Evolutionary conservation across 108 stramenopile genomes (phyloP).

Genomic region (Thalassiosira profunda): DNA sequence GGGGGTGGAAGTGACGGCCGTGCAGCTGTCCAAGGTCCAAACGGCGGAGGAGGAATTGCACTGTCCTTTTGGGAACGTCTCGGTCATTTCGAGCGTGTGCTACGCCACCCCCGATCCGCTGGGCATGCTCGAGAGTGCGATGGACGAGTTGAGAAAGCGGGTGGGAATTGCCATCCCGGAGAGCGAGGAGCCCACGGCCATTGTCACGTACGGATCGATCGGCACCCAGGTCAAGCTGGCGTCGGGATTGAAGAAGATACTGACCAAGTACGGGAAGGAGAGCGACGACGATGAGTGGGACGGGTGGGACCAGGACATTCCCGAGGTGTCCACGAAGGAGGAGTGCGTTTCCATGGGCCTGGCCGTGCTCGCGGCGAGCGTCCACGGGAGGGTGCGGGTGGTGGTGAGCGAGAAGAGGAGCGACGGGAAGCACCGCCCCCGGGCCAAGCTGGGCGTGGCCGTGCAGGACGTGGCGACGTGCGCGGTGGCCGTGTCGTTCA

Average conservation of each 20-base stretch:
- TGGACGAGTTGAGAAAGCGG: conserved; percentile 58
- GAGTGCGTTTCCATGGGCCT: conserved; percentile 75
- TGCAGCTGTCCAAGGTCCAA: conserved; percentile 41
- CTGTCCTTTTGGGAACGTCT: conserved; percentile 48
- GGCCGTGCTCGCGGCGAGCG: conserved; percentile 77
- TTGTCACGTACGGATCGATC: conserved; percentile 72
- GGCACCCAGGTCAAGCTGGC: conserved; percentile 50
- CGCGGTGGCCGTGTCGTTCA: conserved; percentile 76
- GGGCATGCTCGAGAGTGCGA: conserved; percentile 49
- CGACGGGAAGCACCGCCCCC: conserved; percentile 56
- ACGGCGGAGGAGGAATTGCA: conserved; percentile 30
- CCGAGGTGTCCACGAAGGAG: conserved; percentile 57
- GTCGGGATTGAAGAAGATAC: conserved; percentile 35
- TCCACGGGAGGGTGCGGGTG: conserved; percentile 65
- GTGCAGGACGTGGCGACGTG: conserved; percentile 78
- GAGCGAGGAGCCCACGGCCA: conserved; percentile 64
- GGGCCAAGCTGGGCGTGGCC: conserved; percentile 57
- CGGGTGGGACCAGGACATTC: conserved; percentile 64
- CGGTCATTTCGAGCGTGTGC: too few species aligned
- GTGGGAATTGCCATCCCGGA: conserved; percentile 71
- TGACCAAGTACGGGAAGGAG: conserved; percentile 42
- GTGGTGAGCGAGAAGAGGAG: conserved; percentile 51
- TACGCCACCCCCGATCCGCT: too few species aligned
- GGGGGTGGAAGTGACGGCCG: neutral
- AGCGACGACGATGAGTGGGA: conserved; percentile 57